Evolutionary conservation across 2,329 filamentous ascomycete genomes (phyloP).

Genomic region (Helminthosporium solani): DNA sequence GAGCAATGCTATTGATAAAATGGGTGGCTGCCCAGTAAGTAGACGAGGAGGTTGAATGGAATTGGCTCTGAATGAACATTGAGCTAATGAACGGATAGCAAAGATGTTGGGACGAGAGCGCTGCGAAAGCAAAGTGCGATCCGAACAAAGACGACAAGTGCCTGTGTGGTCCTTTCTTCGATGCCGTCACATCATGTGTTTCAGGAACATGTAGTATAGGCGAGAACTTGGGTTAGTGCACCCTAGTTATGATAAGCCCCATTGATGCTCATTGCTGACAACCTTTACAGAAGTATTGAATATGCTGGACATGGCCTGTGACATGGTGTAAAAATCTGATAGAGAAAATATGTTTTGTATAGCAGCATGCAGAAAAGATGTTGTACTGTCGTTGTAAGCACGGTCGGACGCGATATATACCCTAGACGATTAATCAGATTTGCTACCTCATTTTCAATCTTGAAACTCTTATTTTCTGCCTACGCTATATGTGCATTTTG

Average conservation of each 20-base stretch:
- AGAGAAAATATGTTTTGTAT: background rate
- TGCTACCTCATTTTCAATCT: background rate
- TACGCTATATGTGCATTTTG: too few species aligned
- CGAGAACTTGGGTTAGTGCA: slow-evolving; percentile 36
- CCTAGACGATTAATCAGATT: slow-evolving; percentile 2
- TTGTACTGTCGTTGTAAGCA: too few species aligned
- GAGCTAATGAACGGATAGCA: slow-evolving; percentile 13
- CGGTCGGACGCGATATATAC: slow-evolving; percentile 2
- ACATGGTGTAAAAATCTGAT: background rate
- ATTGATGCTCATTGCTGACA: background rate
- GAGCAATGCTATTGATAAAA: background rate
- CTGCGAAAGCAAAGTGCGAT: slow-evolving; percentile 28
- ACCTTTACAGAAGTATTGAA: slow-evolving; percentile 2
- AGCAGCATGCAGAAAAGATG: background rate
- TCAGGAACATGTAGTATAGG: slow-evolving; percentile 27
- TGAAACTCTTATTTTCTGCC: too few species aligned
- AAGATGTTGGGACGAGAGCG: slow-evolving; percentile 38
- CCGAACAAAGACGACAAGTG: slow-evolving; percentile 34
- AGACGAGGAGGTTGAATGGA: background rate
- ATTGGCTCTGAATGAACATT: background rate
- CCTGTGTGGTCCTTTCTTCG: slow-evolving; percentile 37
- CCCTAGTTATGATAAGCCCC: background rate
- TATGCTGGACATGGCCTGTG: slow-evolving; percentile 5
- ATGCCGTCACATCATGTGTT: slow-evolving; percentile 31
- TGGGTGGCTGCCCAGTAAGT: background rate